Evolutionary conservation across 768 basidiomycete genomes (phyloP).

Genomic region (Amanita rubescens): DNA sequence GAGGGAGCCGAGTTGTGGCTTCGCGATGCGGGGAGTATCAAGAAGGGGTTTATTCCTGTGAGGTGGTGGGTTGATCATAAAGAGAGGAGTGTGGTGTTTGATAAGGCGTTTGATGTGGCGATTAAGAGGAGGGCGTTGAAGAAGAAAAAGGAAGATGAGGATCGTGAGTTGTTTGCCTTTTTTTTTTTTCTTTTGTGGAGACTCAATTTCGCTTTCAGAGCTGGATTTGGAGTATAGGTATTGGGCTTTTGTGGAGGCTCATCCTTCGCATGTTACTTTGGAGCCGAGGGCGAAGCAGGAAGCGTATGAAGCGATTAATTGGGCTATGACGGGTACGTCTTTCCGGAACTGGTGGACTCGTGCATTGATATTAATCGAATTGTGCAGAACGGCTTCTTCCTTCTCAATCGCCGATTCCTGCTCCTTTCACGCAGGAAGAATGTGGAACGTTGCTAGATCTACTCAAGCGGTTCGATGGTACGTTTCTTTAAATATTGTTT

Average conservation of each 20-base stretch:
- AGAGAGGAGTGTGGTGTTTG: slow-evolving; percentile 41
- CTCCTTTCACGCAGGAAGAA: slow-evolving; percentile 71
- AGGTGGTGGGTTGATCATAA: slow-evolving; percentile 64
- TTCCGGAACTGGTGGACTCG: neutral
- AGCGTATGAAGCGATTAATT: slow-evolving; percentile 69
- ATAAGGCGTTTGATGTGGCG: slow-evolving; percentile 28
- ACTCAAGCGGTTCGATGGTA: slow-evolving; percentile 23
- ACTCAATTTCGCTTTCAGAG: slow-evolving; percentile 30
- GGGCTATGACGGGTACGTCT: slow-evolving; percentile 66
- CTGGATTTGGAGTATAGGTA: slow-evolving; percentile 74
- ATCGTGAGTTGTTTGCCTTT: slow-evolving; percentile 29
- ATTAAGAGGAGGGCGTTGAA: slow-evolving; percentile 19
- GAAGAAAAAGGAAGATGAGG: slow-evolving; percentile 27
- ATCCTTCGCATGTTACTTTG: slow-evolving; percentile 64
- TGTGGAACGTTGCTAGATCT: slow-evolving; percentile 67
- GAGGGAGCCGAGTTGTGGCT: slow-evolving; percentile 58
- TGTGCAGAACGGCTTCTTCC: slow-evolving; percentile 60
- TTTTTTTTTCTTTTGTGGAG: neutral
- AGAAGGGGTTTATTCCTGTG: slow-evolving; percentile 27
- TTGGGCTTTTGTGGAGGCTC: slow-evolving; percentile 74
- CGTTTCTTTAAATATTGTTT: slow-evolving; percentile 13
- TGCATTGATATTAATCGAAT: neutral
- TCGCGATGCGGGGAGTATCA: slow-evolving; percentile 29
- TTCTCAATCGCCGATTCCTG: slow-evolving; percentile 43
- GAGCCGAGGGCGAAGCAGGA: slow-evolving; percentile 51